Evolutionary conservation across 2,329 filamentous ascomycete genomes (phyloP).

Genomic region (Phyllosticta capitalensis): DNA sequence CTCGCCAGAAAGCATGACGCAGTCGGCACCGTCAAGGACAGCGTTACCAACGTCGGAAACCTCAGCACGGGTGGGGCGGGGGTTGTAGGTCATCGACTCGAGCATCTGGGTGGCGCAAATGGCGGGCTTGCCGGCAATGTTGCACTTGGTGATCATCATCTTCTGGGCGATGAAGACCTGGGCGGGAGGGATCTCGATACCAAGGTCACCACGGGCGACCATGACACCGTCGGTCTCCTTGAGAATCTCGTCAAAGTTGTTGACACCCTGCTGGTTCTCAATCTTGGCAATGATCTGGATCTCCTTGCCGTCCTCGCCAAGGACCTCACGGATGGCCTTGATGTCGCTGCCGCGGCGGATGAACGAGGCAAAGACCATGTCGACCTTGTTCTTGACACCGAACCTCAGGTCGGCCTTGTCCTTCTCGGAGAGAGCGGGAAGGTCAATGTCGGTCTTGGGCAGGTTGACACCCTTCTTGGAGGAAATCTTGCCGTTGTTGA

Average conservation of each 20-base stretch:
- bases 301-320: slow-evolving; percentile 84
- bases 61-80: slow-evolving; percentile 92
- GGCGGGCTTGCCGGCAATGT: slow-evolving; percentile 95
- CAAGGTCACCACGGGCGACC: slow-evolving; percentile 96
- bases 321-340: slow-evolving; percentile 78
- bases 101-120: slow-evolving; percentile 99
- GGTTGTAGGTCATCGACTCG: slow-evolving; percentile 99
- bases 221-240: slow-evolving; percentile 97
- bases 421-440: slow-evolving; percentile 95
- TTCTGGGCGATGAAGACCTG: slow-evolving; percentile 99
- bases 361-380: slow-evolving; percentile 99
- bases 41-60: slow-evolving; percentile 98
- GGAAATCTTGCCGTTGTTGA: slow-evolving; percentile 98
- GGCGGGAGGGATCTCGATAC: slow-evolving; percentile 96
- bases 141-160: slow-evolving; percentile 99
- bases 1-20: slow-evolving; percentile 98
- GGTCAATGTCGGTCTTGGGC: slow-evolving; percentile 96
- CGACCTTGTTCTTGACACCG: slow-evolving; percentile 95
- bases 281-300: slow-evolving; percentile 99
- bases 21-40: slow-evolving; percentile 94
- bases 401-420: slow-evolving; percentile 90
- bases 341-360: slow-evolving; percentile 94
- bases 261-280: slow-evolving; percentile 98
- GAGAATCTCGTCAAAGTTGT: slow-evolving; percentile 98
- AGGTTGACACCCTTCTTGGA: slow-evolving; percentile 99